phyloP scores from a whole-genome alignment of 1,139 yeast genomes.

The Saccharomyces pastorianus region DNA sequence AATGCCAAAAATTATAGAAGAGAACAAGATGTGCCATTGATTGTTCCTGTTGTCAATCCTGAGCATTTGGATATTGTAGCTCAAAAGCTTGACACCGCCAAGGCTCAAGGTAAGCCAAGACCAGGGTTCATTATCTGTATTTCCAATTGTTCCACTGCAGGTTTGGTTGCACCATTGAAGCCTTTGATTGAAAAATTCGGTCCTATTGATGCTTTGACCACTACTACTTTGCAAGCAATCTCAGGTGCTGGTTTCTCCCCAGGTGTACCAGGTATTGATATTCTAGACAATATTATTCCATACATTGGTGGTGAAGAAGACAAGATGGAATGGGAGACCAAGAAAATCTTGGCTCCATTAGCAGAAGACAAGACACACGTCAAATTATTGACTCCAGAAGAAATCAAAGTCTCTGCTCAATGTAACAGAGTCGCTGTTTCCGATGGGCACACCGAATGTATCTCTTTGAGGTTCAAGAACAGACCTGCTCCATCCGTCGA shows the following conservation, averaged over 20 bases:
- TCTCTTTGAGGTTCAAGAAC: conserved; percentile 72
- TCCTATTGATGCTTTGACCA: conserved; percentile 75
- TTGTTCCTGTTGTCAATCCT: conserved; percentile 94
- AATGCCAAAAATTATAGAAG: conserved; percentile 96
- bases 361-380: conserved; percentile 48
- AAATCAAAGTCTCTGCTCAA: conserved; percentile 84
- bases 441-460: conserved; percentile 97
- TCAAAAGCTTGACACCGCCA: conserved; percentile 47
- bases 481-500: conserved; percentile 81
- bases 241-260: conserved; percentile 99
- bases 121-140: conserved; percentile 89
- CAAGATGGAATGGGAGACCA: conserved; percentile 96
- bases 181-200: conserved; percentile 87
- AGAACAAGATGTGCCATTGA: conserved; percentile 76
- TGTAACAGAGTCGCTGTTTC: conserved; percentile 95
- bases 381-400: conserved; percentile 55
- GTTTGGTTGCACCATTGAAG: conserved; percentile 90
- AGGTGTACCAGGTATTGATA: conserved; percentile 92
- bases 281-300: conserved; percentile 90
- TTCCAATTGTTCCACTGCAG: conserved; percentile 97
- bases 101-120: conserved; percentile 44
- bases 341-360: conserved; percentile 74
- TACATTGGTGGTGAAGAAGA: conserved; percentile 96
- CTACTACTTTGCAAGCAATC: conserved; percentile 93
- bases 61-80: conserved; percentile 78